Conservation (phyloP, 345 rosid species). For the Pistacia atlantica region DNA sequence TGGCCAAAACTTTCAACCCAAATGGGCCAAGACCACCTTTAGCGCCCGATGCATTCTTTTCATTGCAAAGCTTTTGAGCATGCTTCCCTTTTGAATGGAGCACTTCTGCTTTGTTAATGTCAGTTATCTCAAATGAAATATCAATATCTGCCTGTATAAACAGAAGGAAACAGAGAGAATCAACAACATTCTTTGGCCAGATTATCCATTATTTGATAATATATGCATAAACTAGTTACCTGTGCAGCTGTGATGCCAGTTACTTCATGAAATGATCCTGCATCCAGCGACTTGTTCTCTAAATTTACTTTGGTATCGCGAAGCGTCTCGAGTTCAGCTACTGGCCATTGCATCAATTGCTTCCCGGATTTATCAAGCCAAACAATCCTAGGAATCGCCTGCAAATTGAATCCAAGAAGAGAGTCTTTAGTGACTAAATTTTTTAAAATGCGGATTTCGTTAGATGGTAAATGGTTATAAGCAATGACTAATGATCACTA, state of each 20-base stretch:
- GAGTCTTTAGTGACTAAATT: neutral
- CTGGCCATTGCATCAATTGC: slow-evolving; percentile 78
- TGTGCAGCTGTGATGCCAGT: slow-evolving; percentile 61
- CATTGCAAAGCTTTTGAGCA: slow-evolving; percentile 54
- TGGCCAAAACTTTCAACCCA: slow-evolving; percentile 69
- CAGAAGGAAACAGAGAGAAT: neutral
- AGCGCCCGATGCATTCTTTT: slow-evolving; percentile 40
- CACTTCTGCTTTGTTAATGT: slow-evolving; percentile 51
- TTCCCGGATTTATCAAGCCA: slow-evolving; percentile 58
- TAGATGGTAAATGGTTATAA: too few species aligned
- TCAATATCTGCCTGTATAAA: slow-evolving; percentile 70
- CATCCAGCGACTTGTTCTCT: slow-evolving; percentile 33
- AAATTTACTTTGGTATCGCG: slow-evolving; percentile 38
- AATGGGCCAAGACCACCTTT: slow-evolving; percentile 66
- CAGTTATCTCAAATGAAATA: slow-evolving; percentile 42
- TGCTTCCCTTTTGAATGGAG: slow-evolving; percentile 50
- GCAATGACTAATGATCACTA: neutral
- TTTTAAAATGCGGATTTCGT: too few species aligned
- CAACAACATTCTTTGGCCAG: neutral
- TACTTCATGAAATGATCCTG: slow-evolving; percentile 46
- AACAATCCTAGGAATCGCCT: slow-evolving; percentile 70
- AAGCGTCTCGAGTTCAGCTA: slow-evolving; percentile 58
- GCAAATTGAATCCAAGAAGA: slow-evolving; percentile 13
- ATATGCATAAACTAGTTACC: slow-evolving; percentile 27
- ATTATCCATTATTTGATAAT: neutral